phyloP scores from a whole-genome alignment of 108 stramenopile genomes.

The Nannochloropsis gaditana region DNA sequence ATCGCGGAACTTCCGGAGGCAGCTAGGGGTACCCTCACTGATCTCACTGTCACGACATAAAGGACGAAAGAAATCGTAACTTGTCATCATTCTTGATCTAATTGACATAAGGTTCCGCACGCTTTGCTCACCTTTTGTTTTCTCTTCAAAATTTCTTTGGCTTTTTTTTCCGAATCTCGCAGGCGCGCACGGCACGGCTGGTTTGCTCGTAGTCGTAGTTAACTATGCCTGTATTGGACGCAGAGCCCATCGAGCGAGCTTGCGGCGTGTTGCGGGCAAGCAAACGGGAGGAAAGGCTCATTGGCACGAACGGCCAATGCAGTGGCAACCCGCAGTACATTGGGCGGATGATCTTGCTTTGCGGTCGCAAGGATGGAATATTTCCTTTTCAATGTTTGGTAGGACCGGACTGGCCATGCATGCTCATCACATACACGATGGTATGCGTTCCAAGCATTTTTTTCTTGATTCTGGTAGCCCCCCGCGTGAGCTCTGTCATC shows the following conservation, averaged over 20 bases:
- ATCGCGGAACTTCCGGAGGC: no score
- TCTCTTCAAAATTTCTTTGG: no score
- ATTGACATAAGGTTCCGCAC: no score
- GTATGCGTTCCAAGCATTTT: constrained; percentile 35
- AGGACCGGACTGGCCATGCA: constrained; percentile 52
- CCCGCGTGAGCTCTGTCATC: constrained; percentile 20
- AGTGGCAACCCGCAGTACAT: constrained; percentile 33
- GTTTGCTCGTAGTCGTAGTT: no score
- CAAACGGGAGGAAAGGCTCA: background rate
- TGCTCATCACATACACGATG: constrained; percentile 44
- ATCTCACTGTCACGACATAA: no score
- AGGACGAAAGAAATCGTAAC: no score
- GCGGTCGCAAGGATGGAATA: constrained; percentile 27
- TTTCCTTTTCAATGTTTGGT: constrained; percentile 42
- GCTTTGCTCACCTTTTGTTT: no score
- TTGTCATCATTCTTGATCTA: no score
- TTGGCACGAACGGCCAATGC: constrained; percentile 12
- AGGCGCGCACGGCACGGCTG: no score
- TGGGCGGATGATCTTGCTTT: constrained; percentile 37
- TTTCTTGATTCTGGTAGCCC: constrained; percentile 40
- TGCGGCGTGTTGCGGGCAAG: background rate
- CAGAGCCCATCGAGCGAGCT: constrained; percentile 6
- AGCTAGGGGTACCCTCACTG: no score
- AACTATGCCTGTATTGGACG: background rate
- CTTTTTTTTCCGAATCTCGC: no score